A percentile compares a stretch with the other conserved stretches of the same genome.
phyloP scores from a whole-genome alignment of 1,284 basidiomycete species.

The Cutaneotrichosporon sp. region DNA sequence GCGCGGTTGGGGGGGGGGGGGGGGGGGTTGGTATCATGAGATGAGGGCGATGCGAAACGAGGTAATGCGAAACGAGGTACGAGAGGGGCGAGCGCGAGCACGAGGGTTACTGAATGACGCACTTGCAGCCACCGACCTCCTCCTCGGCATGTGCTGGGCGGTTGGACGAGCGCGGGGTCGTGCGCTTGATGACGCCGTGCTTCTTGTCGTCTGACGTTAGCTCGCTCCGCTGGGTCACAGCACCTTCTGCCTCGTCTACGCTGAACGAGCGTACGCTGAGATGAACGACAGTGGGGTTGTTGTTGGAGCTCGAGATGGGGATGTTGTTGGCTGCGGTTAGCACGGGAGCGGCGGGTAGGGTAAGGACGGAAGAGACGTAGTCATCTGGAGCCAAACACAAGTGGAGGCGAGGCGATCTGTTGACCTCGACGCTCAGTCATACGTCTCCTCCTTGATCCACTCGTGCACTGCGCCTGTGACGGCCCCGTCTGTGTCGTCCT shows the following conservation, averaged over 20 bases:
- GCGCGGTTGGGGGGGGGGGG: background rate
- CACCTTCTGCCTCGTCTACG: conserved; percentile 43
- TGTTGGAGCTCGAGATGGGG: conserved; percentile 44
- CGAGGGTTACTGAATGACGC: conserved; percentile 33
- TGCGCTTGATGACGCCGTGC: conserved; percentile 12
- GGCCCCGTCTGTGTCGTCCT: background rate
- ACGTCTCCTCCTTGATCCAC: background rate
- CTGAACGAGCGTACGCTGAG: conserved; percentile 69
- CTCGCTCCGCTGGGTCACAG: conserved; percentile 11
- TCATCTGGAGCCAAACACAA: background rate
- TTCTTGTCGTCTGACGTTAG: conserved; percentile 23
- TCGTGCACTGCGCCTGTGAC: background rate
- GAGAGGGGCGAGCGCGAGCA: background rate
- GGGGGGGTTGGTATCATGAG: background rate
- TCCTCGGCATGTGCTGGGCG: conserved; percentile 27
- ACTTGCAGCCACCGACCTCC: conserved; percentile 45
- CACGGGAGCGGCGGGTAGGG: background rate
- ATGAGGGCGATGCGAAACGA: background rate
- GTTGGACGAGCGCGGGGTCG: conserved; percentile 18
- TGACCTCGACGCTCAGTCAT: background rate
- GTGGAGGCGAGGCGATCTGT: background rate
- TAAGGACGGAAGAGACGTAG: background rate
- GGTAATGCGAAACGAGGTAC: background rate
- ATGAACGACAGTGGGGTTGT: conserved; percentile 69
- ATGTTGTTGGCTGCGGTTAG: conserved; percentile 41